These are phyloP conservation scores for Sarocladiaceae sp. DNA, from an alignment of 2,329 filamentous ascomycete species.

Conservation along the genomic window DNA sequence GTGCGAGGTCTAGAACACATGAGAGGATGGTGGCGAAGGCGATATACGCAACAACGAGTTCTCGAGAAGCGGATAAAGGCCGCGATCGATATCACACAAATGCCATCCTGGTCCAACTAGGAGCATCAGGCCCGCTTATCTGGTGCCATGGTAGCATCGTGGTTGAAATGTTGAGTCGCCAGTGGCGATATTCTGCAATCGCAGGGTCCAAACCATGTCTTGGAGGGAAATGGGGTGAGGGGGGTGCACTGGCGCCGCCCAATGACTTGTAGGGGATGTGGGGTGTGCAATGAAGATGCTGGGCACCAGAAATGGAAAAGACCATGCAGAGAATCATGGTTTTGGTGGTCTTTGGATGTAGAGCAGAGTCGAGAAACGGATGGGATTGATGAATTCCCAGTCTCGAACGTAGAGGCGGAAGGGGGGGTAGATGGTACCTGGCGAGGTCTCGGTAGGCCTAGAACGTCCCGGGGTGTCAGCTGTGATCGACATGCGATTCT, in stretches of 20 bases:
- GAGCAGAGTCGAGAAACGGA: too few species aligned
- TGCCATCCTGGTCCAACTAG: neutral
- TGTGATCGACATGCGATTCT: neutral
- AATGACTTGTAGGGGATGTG: too few species aligned
- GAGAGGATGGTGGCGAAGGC: neutral
- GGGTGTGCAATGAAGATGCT: neutral
- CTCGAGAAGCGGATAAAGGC: neutral
- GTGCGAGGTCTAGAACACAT: neutral
- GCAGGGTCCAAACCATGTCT: too few species aligned
- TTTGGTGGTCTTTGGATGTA: too few species aligned
- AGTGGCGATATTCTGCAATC: neutral
- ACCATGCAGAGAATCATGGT: too few species aligned
- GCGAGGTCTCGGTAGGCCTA: constrained; percentile 31
- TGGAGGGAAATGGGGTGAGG: neutral
- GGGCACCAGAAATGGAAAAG: too few species aligned
- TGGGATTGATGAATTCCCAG: too few species aligned
- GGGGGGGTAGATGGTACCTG: constrained; percentile 19
- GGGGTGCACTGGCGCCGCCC: too few species aligned
- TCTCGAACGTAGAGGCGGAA: too few species aligned
- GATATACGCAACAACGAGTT: neutral
- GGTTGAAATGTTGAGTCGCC: neutral
- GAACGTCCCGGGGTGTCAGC: constrained; percentile 20
- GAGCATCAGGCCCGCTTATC: too few species aligned
- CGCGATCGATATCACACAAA: neutral
- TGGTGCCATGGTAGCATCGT: too few species aligned